Base-by-base conservation (phyloP, 2,329 filamentous ascomycete genomes). In the Talaromyces amestolkiae region DNA sequence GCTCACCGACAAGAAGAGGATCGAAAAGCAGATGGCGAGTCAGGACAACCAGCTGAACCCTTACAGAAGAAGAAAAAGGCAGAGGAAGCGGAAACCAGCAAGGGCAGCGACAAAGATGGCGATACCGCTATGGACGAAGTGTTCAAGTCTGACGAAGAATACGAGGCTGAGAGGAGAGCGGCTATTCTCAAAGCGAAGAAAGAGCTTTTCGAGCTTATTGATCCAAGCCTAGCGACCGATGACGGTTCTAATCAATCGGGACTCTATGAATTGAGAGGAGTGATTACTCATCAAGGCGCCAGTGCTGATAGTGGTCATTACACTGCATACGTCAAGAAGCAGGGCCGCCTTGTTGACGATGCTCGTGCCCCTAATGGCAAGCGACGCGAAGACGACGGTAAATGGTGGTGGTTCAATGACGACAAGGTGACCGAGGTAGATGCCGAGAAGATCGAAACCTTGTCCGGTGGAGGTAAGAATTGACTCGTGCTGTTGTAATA, bases 381-480 rank as follows among this genome's bases (percentile, higher is more conserved):
- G 82, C 83, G 87, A 72, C 87, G 86, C 63, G 88, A 91, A 73
- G 92, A 96, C 75, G 92, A 96, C 74, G 93, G 91, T 71, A 97
- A 93, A 73, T 99, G 95, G 95, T 99, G 95, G 94, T 99, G 95
- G 94, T 99, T 99, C 85, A 98, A 99, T 78, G 95, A 99, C 73
- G 94, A 99, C 76, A 96, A 93, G 82, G 95, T 99, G 39, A 88
- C 90, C 15, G 95, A 99, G 81, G 95, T 99, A 33, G 88, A 92
- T 17, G 83, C 87, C 31, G 94, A 98, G 72, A 95, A 96, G 83
- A 96, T 99, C 70, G 91, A 94, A 75, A 90, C 89, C 3, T 85
- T 99, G 61, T 86, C 93, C 60, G 96, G 95, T 66, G 95, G 96
- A 73, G 94, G 93, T 87, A 77, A 77, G 84, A 74, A 2, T 19